Conservation (phyloP, 2,329 filamentous ascomycete species). For the Volutella citrinella region DNA sequence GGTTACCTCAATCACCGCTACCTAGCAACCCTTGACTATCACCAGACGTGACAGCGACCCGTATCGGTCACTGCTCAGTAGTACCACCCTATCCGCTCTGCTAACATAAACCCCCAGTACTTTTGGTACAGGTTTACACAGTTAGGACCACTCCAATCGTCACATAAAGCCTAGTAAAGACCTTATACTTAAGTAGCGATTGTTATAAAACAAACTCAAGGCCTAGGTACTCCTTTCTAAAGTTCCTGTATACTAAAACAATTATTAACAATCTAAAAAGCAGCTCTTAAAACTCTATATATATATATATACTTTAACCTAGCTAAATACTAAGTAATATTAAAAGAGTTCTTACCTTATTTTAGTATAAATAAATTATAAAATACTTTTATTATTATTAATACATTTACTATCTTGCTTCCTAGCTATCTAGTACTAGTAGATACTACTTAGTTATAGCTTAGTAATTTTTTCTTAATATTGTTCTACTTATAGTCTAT, state of each 20-base stretch:
- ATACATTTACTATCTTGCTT: conserved; percentile 80
- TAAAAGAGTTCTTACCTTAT: conserved; percentile 77
- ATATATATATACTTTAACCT: conserved; percentile 95
- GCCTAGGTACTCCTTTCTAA: conserved; percentile 84
- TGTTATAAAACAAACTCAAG: conserved; percentile 90
- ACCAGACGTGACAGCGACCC: too few relatives aligned
- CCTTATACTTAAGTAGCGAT: conserved; percentile 88
- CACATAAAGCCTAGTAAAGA: conserved; percentile 88
- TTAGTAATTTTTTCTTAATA: conserved; percentile 85
- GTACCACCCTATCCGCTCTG: too few relatives aligned
- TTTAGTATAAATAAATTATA: conserved; percentile 93
- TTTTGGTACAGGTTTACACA: too few relatives aligned
- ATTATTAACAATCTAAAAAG: conserved; percentile 54
- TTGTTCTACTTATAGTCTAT: conserved; percentile 97
- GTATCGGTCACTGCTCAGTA: too few relatives aligned
- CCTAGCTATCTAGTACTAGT: conserved; percentile 77
- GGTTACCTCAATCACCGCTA: too few relatives aligned
- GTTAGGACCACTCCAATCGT: too few relatives aligned
- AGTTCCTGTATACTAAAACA: conserved; percentile 61
- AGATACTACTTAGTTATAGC: conserved; percentile 71
- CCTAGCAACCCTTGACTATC: too few relatives aligned
- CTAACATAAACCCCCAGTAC: too few relatives aligned
- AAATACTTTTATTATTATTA: conserved; percentile 89
- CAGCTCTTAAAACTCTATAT: conserved; percentile 83
- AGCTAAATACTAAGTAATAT: conserved; percentile 74